Percentiles rank a stretch among this genome's conserved stretches.
Conservation (phyloP, 2,329 filamentous ascomycete genomes). For the Fusarium nygamai region DNA sequence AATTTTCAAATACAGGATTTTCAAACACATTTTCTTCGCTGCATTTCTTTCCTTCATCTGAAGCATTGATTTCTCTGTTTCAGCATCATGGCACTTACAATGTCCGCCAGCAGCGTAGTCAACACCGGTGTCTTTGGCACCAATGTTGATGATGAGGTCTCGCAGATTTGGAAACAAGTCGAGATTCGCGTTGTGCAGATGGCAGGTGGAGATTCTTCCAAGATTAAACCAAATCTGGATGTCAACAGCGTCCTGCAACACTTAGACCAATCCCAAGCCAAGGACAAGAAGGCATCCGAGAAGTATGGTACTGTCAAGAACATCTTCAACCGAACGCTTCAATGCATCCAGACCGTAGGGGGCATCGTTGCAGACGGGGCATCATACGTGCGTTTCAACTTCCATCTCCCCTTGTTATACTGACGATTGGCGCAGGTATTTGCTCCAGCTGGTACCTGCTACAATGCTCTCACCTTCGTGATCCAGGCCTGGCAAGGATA, state of each 20-base stretch:
- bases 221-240: background rate
- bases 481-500: background rate
- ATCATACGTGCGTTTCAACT: background rate
- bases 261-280: background rate
- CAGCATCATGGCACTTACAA: background rate
- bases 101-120: accelerated
- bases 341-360: background rate
- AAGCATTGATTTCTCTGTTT: background rate
- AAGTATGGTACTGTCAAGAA: background rate
- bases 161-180: background rate
- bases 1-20: accelerated
- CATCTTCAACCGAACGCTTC: background rate
- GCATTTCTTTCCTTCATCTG: background rate
- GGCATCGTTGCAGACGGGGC: background rate
- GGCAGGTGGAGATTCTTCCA: background rate
- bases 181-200: background rate
- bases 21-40: background rate
- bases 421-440: background rate
- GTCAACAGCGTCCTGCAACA: background rate
- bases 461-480: background rate
- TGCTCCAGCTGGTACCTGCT: background rate
- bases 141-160: background rate
- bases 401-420: too few relatives aligned
- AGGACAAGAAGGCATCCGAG: background rate
- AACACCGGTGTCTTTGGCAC: background rate